Base-by-base conservation (phyloP, 257 asterid species). In the Petunia secreta region DNA sequence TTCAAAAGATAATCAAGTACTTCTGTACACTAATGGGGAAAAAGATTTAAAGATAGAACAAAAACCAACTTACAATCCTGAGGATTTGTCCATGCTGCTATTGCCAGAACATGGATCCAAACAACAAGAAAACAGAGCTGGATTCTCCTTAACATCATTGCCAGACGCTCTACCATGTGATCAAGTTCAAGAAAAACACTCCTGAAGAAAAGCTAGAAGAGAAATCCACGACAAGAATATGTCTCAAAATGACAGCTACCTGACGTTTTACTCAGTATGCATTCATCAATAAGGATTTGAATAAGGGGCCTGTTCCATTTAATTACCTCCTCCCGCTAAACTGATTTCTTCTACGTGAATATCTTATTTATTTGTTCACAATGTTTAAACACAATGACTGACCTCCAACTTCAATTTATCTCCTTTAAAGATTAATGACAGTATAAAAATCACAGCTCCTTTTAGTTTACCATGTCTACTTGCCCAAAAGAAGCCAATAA, bases 41-140 rank as follows among this genome's bases (percentile, higher is more conserved):
- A 16, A 15, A 64, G 25, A 25, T 14, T 41, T 5, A 13, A 80
- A 43, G 8, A 2, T 16, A 65, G 59, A 77, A 8, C n/a, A 44
- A 34, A 82, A 53, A 25, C 0, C 39, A 82, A 86, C 92, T 86
- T 85, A 91, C 96, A 63, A 84, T 88, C 94, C 52, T 81, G 48
- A 14, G 80, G 52, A 83, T 92, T 44, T 3, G 97, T 90, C 65
- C 11, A 1, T 46, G 97, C 98, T 57, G 85, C 81, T 69, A 83
- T 46, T 58, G 50, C 80, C 79, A 84, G 64, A 65, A 84, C 60
- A 39, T 87, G 92, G 78, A 86, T 39, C 44, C 81, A 74, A 84
- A 84, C 81, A 81, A 85, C 39, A 67, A 92, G 85, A 77, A 88
- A 68, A 83, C 36, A 69, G 34, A 89, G 80, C 81, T 52, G 81